Base-by-base conservation (phyloP, 345 rosid genomes). In the Rhodamnia rubescens region DNA sequence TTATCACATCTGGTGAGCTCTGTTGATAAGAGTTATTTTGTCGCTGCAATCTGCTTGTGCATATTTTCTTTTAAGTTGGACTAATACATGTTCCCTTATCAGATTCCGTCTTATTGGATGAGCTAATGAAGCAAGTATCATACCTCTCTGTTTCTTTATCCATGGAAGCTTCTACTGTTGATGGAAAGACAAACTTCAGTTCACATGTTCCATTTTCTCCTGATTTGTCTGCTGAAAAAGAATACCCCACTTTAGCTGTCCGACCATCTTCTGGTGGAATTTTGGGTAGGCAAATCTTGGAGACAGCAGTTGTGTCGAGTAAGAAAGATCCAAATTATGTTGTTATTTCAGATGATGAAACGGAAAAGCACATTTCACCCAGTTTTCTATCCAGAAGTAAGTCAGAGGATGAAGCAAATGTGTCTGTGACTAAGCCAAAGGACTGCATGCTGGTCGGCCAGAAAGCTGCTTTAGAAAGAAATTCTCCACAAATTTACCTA, bases 71-170 rank as follows among this genome's bases (percentile, higher is more conserved):
- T 88, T 40, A 75, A 80, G n/a, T 75, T 22, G 49, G 32, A 47
- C 86, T 59, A 24, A 57, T 27, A 4, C 44, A 54, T 32, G 7
- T 89, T 88, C 86, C 75, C 84, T 61, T 80, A 86, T 64, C 90
- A 97, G 99, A 95, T 90, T 82, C 84, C 84, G 82, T 92, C 85
- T 88, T 87, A 87, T 85, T 93, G 85, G 98, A 94, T 86, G 93
- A 91, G 75, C 87, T 97, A 89, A 87, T 85, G 85, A 93, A 93
- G 85, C 90, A 92, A 89, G 91, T 94, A 86, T 95, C 96, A 52
- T 87, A 78, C 82, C 98, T 95, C 84, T 88, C 91, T 86, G 89
- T 93, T 89, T 87, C 88, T 85, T 90, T 93, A 88, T 89, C 92
- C 49, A 87, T 86, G 87, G 91, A 89, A 86, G 83, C 87, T 80